Conservation (phyloP, 345 rosid genomes). For the Eucalyptus lansdowneana region DNA sequence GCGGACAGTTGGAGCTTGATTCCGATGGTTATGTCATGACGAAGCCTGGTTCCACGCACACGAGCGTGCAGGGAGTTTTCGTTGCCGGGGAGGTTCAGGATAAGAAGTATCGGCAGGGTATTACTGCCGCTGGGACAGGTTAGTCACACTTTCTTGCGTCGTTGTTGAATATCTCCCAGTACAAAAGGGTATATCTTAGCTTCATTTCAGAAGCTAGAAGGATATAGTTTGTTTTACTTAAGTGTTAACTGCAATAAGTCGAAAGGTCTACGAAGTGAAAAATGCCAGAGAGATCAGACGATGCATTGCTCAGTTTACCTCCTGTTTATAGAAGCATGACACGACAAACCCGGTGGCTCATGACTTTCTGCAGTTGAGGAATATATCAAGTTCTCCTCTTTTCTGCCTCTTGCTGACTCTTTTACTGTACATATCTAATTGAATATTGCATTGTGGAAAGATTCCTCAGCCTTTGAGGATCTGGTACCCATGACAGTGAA, state of each 20-base stretch:
- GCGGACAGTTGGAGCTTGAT: constrained; percentile 62
- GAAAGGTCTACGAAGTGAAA: not conserved
- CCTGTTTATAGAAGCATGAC: not conserved
- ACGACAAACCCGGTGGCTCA: not conserved
- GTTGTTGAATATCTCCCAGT: not conserved
- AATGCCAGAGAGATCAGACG: not conserved
- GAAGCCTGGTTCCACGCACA: constrained; percentile 59
- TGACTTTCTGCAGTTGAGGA: not conserved
- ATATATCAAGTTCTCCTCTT: not conserved
- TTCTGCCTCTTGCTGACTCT: not conserved
- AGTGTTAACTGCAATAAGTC: not conserved
- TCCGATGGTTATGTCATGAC: constrained; percentile 68
- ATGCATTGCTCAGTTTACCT: not conserved
- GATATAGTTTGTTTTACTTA: not conserved
- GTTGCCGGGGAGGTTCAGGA: constrained; percentile 98
- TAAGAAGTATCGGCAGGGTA: constrained; percentile 88
- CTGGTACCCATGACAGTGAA: not conserved
- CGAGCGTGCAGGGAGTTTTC: constrained; percentile 73
- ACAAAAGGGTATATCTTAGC: not conserved
- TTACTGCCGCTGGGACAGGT: constrained; percentile 97
- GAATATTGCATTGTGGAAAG: not conserved
- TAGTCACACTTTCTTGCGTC: not conserved
- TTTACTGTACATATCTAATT: not conserved
- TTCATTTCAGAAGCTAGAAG: not conserved
- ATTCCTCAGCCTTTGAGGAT: not conserved